Evolutionary conservation across 805 yeast species (phyloP).

Genomic region (Vanderwaltozyma tropicalis): DNA sequence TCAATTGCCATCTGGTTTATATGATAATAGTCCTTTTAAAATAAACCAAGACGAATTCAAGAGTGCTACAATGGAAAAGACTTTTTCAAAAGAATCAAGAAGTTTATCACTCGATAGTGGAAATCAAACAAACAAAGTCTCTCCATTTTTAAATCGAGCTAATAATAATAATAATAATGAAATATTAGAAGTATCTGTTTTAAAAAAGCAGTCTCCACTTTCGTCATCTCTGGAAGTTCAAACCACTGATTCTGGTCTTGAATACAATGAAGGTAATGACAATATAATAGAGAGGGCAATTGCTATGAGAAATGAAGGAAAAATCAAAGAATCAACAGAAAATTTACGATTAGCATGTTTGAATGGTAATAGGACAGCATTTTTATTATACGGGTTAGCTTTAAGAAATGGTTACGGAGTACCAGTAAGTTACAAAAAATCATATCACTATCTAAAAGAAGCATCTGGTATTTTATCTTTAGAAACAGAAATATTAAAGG

Average conservation of each 20-base stretch:
- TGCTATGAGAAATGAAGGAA: constrained; percentile 44
- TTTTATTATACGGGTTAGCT: constrained; percentile 59
- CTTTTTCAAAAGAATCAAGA: neutral
- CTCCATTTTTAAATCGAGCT: no score
- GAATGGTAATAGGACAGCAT: constrained; percentile 53
- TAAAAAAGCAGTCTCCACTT: no score
- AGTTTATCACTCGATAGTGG: neutral
- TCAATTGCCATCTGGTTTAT: no score
- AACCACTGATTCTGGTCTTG: neutral
- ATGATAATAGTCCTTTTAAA: no score
- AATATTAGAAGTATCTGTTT: no score
- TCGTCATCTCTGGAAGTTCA: neutral
- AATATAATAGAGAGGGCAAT: constrained; percentile 27
- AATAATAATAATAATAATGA: no score
- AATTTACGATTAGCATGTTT: constrained; percentile 57
- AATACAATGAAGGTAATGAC: neutral
- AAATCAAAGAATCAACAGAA: constrained; percentile 57
- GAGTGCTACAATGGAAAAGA: neutral
- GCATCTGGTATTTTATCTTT: constrained; percentile 35
- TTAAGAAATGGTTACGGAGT: constrained; percentile 62
- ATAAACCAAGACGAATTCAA: no score
- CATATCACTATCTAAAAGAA: constrained; percentile 50
- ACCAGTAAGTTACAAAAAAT: constrained; percentile 40
- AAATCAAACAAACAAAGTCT: neutral
- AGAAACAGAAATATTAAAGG: constrained; percentile 14